Evolutionary conservation across 2,329 filamentous ascomycete species (phyloP), one percentile per base, ranked within the genome.

Genomic region (Trichothecium sympodiale): DNA sequence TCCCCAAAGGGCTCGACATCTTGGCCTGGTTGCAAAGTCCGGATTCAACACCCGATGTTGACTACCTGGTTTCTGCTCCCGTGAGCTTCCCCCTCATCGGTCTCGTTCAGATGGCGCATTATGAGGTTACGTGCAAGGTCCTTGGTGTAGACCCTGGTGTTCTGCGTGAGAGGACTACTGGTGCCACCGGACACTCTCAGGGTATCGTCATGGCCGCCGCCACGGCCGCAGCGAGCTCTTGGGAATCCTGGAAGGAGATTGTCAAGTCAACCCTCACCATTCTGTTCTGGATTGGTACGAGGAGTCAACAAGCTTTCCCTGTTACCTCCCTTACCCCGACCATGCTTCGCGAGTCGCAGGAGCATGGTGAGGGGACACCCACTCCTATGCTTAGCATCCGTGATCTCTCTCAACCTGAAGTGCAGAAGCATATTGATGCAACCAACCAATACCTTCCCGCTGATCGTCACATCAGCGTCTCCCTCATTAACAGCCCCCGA

Each of bases 351-450:
- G 91, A 98, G 61, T 95, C 91, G 2, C 73, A 86, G 46, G 89
- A 95, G 55, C 80, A 91, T 56, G 89, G 91, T 35, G 91, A 98
- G 63, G 93, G 93, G n/a, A 74, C 73, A 5, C 91, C 93, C 2
- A 96, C 91, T 2, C 93, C 91, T 29, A 98, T 98, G 91, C 67
- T 98, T 46, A 96, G 91, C 52, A 94, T 98, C 46, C 85, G 91
- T 34, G 91, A 98, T 54, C 75, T 98, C 18, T 82, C 89, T 1
- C 77, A 83, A 51, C 74, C 80, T 30, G 83, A 93, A 46, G 85
- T 98, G 10, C 88, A 98, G 61, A 87, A 89, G 60, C 89, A 96
- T 62, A 94, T 98, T 47, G 83, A 96, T 62, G 83, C 83, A 12
- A 98, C 91, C 45, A 98, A 98, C 61, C 80, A 95, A 57, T 94